A percentile compares a stretch with the other conserved stretches of the same genome.
These are phyloP conservation scores for Cytidiella melzeri DNA, from an alignment of 768 basidiomycete species.

Conservation along the genomic window DNA sequence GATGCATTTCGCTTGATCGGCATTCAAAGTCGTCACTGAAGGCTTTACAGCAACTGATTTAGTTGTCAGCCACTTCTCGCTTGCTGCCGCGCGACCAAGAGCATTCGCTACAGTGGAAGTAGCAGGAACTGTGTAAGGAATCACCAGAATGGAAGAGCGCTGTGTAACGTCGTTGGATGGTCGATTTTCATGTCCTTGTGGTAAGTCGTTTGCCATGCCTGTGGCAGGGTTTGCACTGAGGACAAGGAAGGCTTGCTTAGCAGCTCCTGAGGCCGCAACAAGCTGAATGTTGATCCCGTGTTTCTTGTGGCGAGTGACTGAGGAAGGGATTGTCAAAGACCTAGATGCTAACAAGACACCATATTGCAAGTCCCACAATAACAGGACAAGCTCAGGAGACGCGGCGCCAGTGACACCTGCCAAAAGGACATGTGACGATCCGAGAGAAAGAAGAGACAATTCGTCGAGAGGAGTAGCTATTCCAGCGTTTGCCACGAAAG, in stretches of 20 bases:
- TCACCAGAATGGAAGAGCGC: slow-evolving; percentile 48
- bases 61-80: slow-evolving; percentile 40
- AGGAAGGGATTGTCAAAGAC: slow-evolving; percentile 18
- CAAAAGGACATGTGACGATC: slow-evolving; percentile 27
- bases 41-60: slow-evolving; percentile 2
- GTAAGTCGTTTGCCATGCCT: neutral
- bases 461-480: slow-evolving; percentile 11
- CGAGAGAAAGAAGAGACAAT: slow-evolving; percentile 21
- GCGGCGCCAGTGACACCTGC: slow-evolving; percentile 14
- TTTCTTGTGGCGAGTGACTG: slow-evolving; percentile 18
- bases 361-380: slow-evolving; percentile 31
- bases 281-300: slow-evolving; percentile 15
- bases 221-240: slow-evolving; percentile 12
- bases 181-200: neutral
- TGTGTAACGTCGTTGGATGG: slow-evolving; percentile 7
- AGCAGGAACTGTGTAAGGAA: slow-evolving; percentile 48
- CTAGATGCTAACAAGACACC: slow-evolving; percentile 27
- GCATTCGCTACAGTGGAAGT: slow-evolving; percentile 60
- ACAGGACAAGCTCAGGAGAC: slow-evolving; percentile 21
- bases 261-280: neutral
- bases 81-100: slow-evolving; percentile 44
- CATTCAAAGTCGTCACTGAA: slow-evolving; percentile 10
- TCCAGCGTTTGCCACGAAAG: slow-evolving; percentile 14
- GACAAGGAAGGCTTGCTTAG: slow-evolving; percentile 13
- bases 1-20: slow-evolving; percentile 29